Base-by-base conservation (phyloP, 1,284 basidiomycete genomes). In the Leccinum fuscescens region DNA sequence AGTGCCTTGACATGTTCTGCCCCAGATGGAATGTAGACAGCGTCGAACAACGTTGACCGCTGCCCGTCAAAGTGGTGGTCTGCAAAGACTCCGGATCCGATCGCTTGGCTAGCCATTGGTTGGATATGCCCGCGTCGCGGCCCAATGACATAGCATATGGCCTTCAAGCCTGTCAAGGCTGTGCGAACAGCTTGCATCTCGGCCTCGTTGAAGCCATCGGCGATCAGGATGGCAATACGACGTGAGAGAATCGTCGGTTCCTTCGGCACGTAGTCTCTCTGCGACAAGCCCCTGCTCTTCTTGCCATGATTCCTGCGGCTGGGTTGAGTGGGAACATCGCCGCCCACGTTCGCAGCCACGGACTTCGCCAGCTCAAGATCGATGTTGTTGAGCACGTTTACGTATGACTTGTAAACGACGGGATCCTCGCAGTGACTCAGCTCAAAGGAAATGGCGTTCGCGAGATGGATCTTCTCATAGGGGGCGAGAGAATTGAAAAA, bases 21-120 rank as follows among this genome's bases (percentile, higher is more conserved):
- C 1, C 90, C 90, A 20, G 86, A 85, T 14, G 88, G 84, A 66
- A 94, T 84, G 67, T 90, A 81, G 62, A 93, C 64, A 0, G 89
- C 89, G 72, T 94, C 92, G 66, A 92, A 94, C 72, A 89, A 69
- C 1, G 91, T 93, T 50, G 89, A 90, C 51, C 91, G 81, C 69
- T 88, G 87, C 8, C 88, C 86, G 69, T 93, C 88, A 60, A 83
- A 88, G 62, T 88, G 86, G 71, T 90, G 88, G 66, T 92, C 85
- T 1, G 86, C 83, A 57, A 74, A 69, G 51, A 86, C 66, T 4
- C 76, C 79, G 50, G 68, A 65, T 1, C 76, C 77, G 12, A 70
- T 65, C n/a, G 64, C 72, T 55, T 72, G 69, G 20, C 71, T 72
- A 14, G 44, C 58, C 14, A 78, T 78, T 2, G 79, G 76, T 55